phyloP scores from a whole-genome alignment of 306 rosid genomes.

The Sphenostylis stenocarpa region DNA sequence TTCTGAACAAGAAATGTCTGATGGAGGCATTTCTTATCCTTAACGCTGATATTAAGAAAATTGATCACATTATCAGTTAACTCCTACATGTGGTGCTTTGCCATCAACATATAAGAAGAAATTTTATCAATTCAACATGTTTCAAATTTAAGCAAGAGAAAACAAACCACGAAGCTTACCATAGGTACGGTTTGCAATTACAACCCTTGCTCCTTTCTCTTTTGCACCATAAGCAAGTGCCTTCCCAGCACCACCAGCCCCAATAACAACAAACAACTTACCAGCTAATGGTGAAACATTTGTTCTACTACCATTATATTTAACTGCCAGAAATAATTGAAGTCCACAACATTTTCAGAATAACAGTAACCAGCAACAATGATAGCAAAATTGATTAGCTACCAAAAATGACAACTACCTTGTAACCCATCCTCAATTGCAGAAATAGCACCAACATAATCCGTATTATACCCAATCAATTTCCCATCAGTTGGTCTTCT shows the following conservation, averaged over 20 bases:
- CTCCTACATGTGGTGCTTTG: conserved; percentile 16
- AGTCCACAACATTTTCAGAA: conserved; percentile 9
- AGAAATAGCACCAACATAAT: conserved; percentile 82
- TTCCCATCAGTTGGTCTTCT: conserved; percentile 84
- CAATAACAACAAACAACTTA: conserved; percentile 82
- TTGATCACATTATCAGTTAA: conserved; percentile 11
- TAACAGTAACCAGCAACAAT: conserved; percentile 1
- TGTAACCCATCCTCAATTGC: conserved; percentile 85
- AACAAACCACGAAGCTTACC: conserved; percentile 49
- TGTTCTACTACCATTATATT: conserved; percentile 37
- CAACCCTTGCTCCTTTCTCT: conserved; percentile 87
- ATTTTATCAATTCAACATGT: conserved; percentile 18
- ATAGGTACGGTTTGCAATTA: conserved; percentile 90
- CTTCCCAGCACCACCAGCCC: conserved; percentile 98
- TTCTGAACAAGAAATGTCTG: neutral
- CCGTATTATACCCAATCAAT: conserved; percentile 83
- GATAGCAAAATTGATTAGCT: conserved; percentile 15
- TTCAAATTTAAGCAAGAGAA: conserved; percentile 18
- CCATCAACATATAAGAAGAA: conserved; percentile 12
- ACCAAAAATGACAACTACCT: conserved; percentile 50
- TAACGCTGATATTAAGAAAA: conserved; percentile 12
- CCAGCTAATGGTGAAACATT: conserved; percentile 79
- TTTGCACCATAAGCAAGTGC: conserved; percentile 97
- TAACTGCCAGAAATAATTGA: conserved; percentile 43
- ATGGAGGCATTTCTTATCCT: conserved; percentile 11